phyloP scores from a whole-genome alignment of 441 rosid species.

The Aquilaria agallochum region DNA sequence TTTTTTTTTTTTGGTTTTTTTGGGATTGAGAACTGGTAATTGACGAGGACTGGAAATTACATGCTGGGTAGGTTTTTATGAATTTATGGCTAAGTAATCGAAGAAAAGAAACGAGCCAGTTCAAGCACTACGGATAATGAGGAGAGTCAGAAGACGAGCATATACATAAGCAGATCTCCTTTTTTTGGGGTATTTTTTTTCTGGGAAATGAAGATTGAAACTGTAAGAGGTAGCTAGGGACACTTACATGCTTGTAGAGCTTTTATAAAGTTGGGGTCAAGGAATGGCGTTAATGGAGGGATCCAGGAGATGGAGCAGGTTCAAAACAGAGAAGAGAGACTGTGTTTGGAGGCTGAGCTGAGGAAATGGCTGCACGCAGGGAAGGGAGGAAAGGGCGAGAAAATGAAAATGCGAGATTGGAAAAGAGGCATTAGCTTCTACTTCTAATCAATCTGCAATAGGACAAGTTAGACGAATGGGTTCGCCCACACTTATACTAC shows the following conservation, averaged over 20 bases:
- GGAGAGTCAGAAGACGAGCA: neutral
- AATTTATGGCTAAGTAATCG: constrained; percentile 35
- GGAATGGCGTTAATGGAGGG: constrained; percentile 16
- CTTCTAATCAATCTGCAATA: too few relatives aligned
- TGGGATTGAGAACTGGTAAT: neutral
- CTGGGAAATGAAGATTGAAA: neutral
- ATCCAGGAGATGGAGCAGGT: constrained; percentile 21
- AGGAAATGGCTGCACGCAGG: neutral
- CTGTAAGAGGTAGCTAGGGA: neutral
- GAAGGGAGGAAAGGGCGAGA: neutral
- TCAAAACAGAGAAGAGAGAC: neutral
- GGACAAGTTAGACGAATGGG: too few relatives aligned
- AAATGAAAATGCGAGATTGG: neutral
- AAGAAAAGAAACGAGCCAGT: constrained; percentile 29
- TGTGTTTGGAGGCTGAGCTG: neutral
- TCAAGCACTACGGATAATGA: constrained; percentile 10
- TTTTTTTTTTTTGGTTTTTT: constrained; percentile 4
- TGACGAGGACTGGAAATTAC: constrained; percentile 24
- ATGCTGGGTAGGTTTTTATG: constrained; percentile 48
- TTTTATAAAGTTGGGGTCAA: constrained; percentile 34
- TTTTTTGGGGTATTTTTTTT: neutral
- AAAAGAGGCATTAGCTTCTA: neutral
- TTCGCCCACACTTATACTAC: too few relatives aligned
- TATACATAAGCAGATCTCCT: neutral
- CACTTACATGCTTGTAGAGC: constrained; percentile 38